Base-by-base conservation (phyloP, 202 grass and related monocot species). In the Elaeis oleifera region DNA sequence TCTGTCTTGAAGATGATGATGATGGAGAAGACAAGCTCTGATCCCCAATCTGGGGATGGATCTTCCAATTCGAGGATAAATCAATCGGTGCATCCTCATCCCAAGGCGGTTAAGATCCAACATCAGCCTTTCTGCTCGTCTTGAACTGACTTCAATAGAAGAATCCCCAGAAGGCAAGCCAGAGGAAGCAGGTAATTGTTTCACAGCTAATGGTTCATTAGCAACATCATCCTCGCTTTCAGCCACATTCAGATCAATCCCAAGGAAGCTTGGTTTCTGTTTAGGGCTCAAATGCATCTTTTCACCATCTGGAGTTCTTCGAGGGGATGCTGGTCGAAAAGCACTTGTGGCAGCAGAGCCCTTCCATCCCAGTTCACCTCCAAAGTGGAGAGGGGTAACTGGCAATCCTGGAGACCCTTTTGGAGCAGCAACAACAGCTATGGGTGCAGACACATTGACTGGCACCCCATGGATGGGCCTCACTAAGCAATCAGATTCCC, bases 301-400 rank as follows among this genome's bases (percentile, higher is more conserved):
- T 65, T 18, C 64, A 52, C 22, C 23, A 55, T 57, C 17, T 20
- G 31, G 4, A 18, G 50, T 60, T 49, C 20, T 62, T 29, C 66
- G 11, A 71, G 76, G 73, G 29, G 73, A 76, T 75, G 83, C 79
- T 61, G 70, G 87, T 22, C 76, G 79, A 53, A 90, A 90, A 54
- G 83, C 87, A 72, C 87, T 90, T 23, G 83, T 90, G 49, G 79
- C 83, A 66, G 87, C 87, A 56, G 87, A 76, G 36, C 87, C 83
- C 74, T 86, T 90, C 87, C 87, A 90, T 19, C 87, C 87, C 26
- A 69, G 67, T 72, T 60, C 87, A 78, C 83, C 87, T 76, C 79
- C 70, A 69, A 90, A 86, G 32, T 78, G 83, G 70, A 90, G 70
- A 28, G 79, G 72, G 63, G 78, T 58, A 44, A 20, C 50, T 49